Evolutionary conservation across 1,139 yeast species (phyloP).

Genomic region (Diutina neorugosa): DNA sequence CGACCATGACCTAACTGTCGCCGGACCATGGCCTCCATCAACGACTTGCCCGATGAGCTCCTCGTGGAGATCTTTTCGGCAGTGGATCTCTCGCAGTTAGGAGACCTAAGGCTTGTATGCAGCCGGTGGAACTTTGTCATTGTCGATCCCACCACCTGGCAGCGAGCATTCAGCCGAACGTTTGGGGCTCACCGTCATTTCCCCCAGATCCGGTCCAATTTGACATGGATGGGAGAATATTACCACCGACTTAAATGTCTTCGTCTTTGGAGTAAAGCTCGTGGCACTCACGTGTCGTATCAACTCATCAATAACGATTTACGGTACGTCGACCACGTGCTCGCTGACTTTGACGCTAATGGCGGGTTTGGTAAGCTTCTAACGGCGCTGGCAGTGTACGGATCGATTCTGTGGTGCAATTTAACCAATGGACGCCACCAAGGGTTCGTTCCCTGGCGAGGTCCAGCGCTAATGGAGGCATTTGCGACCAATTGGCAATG

Average conservation of each 20-base stretch:
- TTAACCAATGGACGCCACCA: conserved; percentile 30
- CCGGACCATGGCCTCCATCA: conserved; percentile 9
- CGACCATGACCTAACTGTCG: neutral
- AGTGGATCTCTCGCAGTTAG: conserved; percentile 44
- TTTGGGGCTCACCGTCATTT: conserved; percentile 32
- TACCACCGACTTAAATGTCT: conserved; percentile 30
- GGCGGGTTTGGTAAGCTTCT: conserved; percentile 14
- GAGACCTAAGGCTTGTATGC: conserved; percentile 40
- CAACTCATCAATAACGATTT: conserved; percentile 17
- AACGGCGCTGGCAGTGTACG: conserved; percentile 20
- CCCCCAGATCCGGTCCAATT: conserved; percentile 44
- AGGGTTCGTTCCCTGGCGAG: conserved; percentile 20
- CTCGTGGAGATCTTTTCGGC: conserved; percentile 43
- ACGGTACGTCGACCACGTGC: conserved; percentile 16
- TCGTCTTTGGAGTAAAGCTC: conserved; percentile 43
- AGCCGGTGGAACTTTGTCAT: conserved; percentile 38
- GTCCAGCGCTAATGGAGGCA: conserved; percentile 11
- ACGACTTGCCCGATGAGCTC: conserved; percentile 46
- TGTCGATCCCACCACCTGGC: conserved; percentile 52
- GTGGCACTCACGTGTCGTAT: conserved; percentile 19
- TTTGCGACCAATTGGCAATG: conserved; percentile 20
- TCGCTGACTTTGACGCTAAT: conserved; percentile 26
- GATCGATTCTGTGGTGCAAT: conserved; percentile 26
- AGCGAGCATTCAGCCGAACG: conserved; percentile 35
- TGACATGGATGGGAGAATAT: conserved; percentile 46